Evolutionary conservation across 768 basidiomycete species (phyloP), one percentile per base, ranked within the genome.

Genomic region (Collybia nuda): DNA sequence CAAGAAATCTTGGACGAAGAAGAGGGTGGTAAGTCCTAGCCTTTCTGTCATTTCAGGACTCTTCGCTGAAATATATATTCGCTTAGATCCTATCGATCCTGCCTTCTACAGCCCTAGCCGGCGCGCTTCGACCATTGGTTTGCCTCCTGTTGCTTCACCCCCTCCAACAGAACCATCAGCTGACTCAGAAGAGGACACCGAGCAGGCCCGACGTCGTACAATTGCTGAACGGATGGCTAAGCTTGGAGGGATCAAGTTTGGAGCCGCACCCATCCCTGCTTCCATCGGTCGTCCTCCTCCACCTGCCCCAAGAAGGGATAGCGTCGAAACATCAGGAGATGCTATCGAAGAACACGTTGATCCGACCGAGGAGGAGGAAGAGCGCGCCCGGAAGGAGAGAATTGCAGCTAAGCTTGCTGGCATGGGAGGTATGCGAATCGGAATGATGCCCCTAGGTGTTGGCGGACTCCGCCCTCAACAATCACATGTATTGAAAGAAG

Each of bases 151-250:
- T 5, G 43, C 48, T 45, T 47, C 59, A 15, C 51, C 55, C 48
- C 21, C 50, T 3, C 39, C 18, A 37, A 5, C 54, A 47, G 56
- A 52, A 38, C 46, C 53, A 12, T 38, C 48, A 24, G 35, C 47
- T 17, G 62, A 52, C 29, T 40, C 61, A 6, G 62, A 60, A 8
- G 63, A 62, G 24, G 74, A 74, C 51, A 76, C 79, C 44, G 71
- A 71, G 1, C 80, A 80, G 49, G 68, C 67, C 2, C 76, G 85
- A 42, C 79, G 85, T 19, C 77, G 76, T 24, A 88, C 88, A 1
- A 90, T 97, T 32, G 92, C 93, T 1, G 93, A 96, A 51, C 80
- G 94, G n/a, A 95, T 97, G 93, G 93, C 93, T 1, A 91, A 85
- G 60, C 74, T 97, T 0, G 92, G 94, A 14, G 91, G 90, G 2